These are phyloP conservation scores for Ustilago esculenta DNA, from an alignment of 1,284 basidiomycete genomes.

Conservation along the genomic window DNA sequence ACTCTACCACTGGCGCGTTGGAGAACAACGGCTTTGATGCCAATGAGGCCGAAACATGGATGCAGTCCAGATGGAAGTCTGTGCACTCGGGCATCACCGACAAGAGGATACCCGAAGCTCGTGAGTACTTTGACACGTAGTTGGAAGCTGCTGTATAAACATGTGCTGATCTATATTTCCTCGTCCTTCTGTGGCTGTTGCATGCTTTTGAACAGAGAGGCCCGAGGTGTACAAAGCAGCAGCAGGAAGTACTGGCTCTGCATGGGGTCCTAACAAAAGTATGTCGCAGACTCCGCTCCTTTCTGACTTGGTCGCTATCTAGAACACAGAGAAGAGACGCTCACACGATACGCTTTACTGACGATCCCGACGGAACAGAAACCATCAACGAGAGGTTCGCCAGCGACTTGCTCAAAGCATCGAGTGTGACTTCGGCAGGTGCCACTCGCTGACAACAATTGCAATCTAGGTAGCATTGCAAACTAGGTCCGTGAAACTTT, in stretches of 20 bases:
- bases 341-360: no score
- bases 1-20: constrained; percentile 1
- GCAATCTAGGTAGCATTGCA: not conserved
- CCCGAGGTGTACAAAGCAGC: constrained; percentile 44
- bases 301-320: no score
- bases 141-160: no score
- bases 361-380: constrained; percentile 9
- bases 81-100: constrained; percentile 17
- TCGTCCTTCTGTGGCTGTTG: not conserved
- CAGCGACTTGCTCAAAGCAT: constrained; percentile 36
- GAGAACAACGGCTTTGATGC: constrained; percentile 31
- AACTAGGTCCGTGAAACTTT: no score
- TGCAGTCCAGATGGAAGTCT: constrained; percentile 37
- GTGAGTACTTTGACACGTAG: no score
- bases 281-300: no score
- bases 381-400: constrained; percentile 39
- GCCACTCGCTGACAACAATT: constrained; percentile 3
- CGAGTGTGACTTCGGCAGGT: constrained; percentile 6
- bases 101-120: constrained; percentile 16
- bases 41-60: constrained; percentile 34
- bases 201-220: constrained; percentile 16
- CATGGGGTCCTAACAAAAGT: constrained; percentile 51
- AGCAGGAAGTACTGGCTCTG: constrained; percentile 30
- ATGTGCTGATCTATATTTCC: not conserved
- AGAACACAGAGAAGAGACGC: no score